Percentiles rank a stretch among this genome's conserved stretches.
Evolutionary conservation across 768 basidiomycete genomes (phyloP).

Genomic region (Macrolepiota albuminosa): DNA sequence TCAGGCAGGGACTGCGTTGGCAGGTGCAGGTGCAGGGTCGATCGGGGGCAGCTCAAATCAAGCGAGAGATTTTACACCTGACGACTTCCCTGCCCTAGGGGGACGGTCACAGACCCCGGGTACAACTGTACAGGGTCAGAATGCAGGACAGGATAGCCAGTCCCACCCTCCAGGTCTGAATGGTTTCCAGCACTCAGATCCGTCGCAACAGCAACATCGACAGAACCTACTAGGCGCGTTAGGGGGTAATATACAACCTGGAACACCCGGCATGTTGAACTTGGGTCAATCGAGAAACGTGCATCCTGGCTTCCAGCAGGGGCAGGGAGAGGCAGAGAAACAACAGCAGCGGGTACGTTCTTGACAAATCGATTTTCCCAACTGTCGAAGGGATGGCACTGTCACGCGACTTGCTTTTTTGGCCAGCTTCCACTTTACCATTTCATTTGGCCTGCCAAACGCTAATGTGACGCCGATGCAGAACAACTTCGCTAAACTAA

Average conservation of each 20-base stretch:
- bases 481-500: slow-evolving; percentile 64
- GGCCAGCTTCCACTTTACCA: slow-evolving; percentile 3
- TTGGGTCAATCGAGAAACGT: slow-evolving; percentile 41
- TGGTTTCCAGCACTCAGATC: slow-evolving; percentile 49
- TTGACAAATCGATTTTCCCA: slow-evolving; percentile 12
- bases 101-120: slow-evolving; percentile 47
- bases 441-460: slow-evolving; percentile 10
- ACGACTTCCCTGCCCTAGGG: slow-evolving; percentile 87
- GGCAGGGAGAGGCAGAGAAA: slow-evolving; percentile 66
- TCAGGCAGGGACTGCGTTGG: slow-evolving; percentile 67
- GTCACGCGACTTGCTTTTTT: slow-evolving; percentile 10
- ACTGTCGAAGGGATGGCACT: neutral
- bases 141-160: slow-evolving; percentile 33
- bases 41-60: slow-evolving; percentile 34
- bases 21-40: slow-evolving; percentile 33
- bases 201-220: slow-evolving; percentile 42
- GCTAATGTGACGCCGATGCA: slow-evolving; percentile 23
- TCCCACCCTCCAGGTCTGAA: slow-evolving; percentile 77
- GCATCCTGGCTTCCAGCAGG: slow-evolving; percentile 50
- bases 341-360: slow-evolving; percentile 54
- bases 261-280: slow-evolving; percentile 68
- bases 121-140: slow-evolving; percentile 31
- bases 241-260: slow-evolving; percentile 32
- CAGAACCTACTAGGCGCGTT: slow-evolving; percentile 53
- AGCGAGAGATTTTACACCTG: slow-evolving; percentile 72